Evolutionary conservation across 2,329 filamentous ascomycete species (phyloP), one percentile per base, ranked within the genome.

Genomic region (Huntiella decipiens): DNA sequence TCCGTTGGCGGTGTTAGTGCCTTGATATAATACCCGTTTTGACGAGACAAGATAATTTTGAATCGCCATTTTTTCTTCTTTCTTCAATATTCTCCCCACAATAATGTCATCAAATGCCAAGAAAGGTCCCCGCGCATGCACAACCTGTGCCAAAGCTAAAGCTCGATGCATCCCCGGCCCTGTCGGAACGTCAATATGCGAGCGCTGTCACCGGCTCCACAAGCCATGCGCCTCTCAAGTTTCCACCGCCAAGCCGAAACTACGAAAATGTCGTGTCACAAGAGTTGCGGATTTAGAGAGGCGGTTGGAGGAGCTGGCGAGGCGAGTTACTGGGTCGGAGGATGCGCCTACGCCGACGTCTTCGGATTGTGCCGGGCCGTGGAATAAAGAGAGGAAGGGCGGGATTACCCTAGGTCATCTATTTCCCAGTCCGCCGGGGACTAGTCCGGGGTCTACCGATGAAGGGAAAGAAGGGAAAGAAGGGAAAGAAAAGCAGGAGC

Each of bases 61-160:
- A 28, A 28, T 28, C 8, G 6, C 22, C 6, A 28, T 28, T 28
- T 28, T 8, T 28, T 28, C 17, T 28, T 10, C 22, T 10, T 28
- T 28, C 22, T 2, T 36, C 34, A 6, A 36, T 13, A n/a, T 15
- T 36, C 7, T 13, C 34, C 3, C 12, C 34, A 36, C 34, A 36
- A 36, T 13, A 5, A n/a, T 36, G 22, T 28, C 22, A 7, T 28
- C 22, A 10, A 28, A 7, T 28, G 1, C 6, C 8, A 28, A 28
- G 8, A 66, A 63, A 50, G 67, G 67, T 10, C 66, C 67, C 3
- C 64, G 65, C 52, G 67, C 67, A 38, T 71, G 67, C 53, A 60
- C 59, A 1, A 68, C 66, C 1, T 71, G 67, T 53, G 67, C 67
- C 49, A 67, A 64, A 52, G 67, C 67, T n/a, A 71, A 71, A 53